Base-by-base conservation (phyloP, 2,329 filamentous ascomycete species). In the Nothophaeocryptopus gaeumannii region DNA sequence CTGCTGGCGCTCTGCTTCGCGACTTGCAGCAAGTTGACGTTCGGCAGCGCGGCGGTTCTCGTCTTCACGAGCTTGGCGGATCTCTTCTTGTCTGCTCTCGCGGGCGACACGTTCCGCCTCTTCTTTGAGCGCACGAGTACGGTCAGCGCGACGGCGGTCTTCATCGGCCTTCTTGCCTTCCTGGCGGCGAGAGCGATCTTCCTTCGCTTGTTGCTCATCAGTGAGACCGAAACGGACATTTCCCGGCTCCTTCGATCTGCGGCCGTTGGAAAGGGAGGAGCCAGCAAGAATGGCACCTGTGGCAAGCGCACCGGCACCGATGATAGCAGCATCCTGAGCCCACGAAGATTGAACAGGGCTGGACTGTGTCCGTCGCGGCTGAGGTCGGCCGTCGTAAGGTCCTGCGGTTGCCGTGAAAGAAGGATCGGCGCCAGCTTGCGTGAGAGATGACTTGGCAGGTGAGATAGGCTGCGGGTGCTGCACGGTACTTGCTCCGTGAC, bases 381-480 rank as follows among this genome's bases (percentile, higher is more conserved):
- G 35, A 5, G 55, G 55, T 11, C 51, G 52, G 29, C 20, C 40
- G n/a, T 53, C 32, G n/a, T 39, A 38, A 8, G 40, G 29, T 9
- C 38, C 38, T 14, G 45, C 45, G 29, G 50, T 49, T 12, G 50
- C 50, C 15, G 47, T 50, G n/a, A 45, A 48, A 33, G 46, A 44
- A 31, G 36, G 39, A 3, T 53, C 57, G 15, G 47, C 51, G 3
- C 47, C 49, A 13, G 49, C 44, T 30, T 62, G 54, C 5, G 63
- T 63, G 48, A 67, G 65, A 2, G 63, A 58, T 14, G 65, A 58
- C 29, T 60, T 51, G 2, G 95, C 82, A 0, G 88, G 88, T 2
- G 80, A 77, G 51, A 88, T 79, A 2, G 91, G 91, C 59, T 90
- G 85, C 2, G 91, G 91, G 61, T 95, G 89, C 66, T 93, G 86